phyloP scores from a whole-genome alignment of 768 basidiomycete genomes.

The Fomitopsis pulvina region DNA sequence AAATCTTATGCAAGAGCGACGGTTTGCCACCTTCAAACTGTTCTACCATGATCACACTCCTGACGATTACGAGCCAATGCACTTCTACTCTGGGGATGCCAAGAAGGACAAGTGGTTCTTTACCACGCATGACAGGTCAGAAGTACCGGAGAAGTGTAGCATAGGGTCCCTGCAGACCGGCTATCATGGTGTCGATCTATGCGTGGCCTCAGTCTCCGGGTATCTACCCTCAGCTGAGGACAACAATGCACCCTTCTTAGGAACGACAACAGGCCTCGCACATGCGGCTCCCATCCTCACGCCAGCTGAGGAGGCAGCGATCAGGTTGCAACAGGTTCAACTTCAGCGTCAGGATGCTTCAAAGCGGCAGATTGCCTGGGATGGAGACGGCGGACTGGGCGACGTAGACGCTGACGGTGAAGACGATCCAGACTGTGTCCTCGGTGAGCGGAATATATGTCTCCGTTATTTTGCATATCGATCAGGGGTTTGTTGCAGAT shows the following conservation, averaged over 20 bases:
- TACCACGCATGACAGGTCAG: constrained; percentile 65
- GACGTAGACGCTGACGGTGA: constrained; percentile 59
- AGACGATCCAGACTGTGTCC: constrained; percentile 42
- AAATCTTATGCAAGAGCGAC: constrained; percentile 46
- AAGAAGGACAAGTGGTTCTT: constrained; percentile 77
- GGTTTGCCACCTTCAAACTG: constrained; percentile 84
- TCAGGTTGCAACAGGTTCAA: constrained; percentile 48
- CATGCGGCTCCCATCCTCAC: constrained; percentile 36
- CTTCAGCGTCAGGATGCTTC: constrained; percentile 57
- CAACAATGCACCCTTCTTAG: constrained; percentile 49
- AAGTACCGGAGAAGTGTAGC: constrained; percentile 68
- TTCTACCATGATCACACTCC: constrained; percentile 81
- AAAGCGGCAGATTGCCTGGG: constrained; percentile 61
- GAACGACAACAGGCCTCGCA: constrained; percentile 27
- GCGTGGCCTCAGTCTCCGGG: constrained; percentile 64
- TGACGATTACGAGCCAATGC: constrained; percentile 76
- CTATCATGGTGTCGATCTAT: constrained; percentile 70
- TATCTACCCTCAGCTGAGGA: constrained; percentile 65
- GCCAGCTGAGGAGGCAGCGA: constrained; percentile 49
- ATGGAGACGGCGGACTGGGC: constrained; percentile 37
- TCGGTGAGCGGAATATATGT: constrained; percentile 7
- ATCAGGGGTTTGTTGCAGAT: neutral
- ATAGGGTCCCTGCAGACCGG: constrained; percentile 66
- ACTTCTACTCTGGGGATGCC: constrained; percentile 66
- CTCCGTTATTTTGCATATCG: constrained; percentile 18